Evolutionary conservation across 2,329 filamentous ascomycete species (phyloP).

Genomic region (Paramyrothecium sp.): DNA sequence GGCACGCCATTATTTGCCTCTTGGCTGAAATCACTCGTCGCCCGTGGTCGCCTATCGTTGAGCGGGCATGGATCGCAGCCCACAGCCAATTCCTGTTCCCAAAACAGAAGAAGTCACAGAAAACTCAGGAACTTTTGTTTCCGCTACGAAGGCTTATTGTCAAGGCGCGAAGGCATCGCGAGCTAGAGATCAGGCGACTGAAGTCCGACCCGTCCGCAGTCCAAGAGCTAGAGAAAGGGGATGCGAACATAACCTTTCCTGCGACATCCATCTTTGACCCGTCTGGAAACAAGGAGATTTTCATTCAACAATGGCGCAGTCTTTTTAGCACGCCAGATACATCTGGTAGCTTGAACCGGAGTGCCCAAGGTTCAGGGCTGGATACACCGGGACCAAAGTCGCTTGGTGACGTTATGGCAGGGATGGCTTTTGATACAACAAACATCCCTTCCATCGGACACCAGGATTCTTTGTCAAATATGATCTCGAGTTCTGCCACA

Average conservation of each 20-base stretch:
- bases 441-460: no score
- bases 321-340: no score
- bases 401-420: no score
- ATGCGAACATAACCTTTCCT: constrained; percentile 21
- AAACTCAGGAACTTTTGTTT: constrained; percentile 33
- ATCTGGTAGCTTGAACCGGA: no score
- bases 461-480: no score
- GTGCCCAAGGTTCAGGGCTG: no score
- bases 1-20: constrained; percentile 57
- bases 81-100: constrained; percentile 39
- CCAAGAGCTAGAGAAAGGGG: constrained; percentile 23
- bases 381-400: no score
- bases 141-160: constrained; percentile 38
- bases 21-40: constrained; percentile 48
- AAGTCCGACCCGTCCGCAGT: constrained; percentile 21
- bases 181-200: constrained; percentile 31
- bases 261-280: constrained; percentile 21
- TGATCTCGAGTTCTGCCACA: no score
- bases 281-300: no score
- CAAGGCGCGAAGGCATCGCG: constrained; percentile 34
- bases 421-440: no score
- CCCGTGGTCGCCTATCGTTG: constrained; percentile 42
- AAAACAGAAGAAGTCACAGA: constrained; percentile 18
- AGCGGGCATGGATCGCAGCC: constrained; percentile 46
- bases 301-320: no score